Evolutionary conservation across 495 filamentous ascomycete species (phyloP), one percentile per base, ranked within the genome.

Genomic region (Cenococcum geophilum): DNA sequence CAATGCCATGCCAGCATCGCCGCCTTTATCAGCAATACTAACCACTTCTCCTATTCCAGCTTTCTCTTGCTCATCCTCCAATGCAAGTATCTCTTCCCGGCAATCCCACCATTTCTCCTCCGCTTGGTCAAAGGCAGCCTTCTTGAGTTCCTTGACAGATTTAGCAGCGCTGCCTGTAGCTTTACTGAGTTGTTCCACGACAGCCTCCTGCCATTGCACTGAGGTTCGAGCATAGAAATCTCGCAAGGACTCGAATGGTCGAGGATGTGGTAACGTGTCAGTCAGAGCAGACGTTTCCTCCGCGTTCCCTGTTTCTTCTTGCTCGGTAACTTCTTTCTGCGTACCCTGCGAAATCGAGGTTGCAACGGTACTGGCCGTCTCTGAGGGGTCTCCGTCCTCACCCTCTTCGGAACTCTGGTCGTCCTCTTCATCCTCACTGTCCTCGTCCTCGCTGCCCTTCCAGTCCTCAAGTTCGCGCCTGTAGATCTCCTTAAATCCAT

Each of bases 41-140:
- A 98, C 89, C 25, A 98, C 88, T 75, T 98, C 93, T 6, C 91
- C 88, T 75, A 97, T 97, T 18, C 93, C 93, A 27, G 92, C 89
- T 42, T 88, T 91, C 75, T 96, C 91, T 73, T 97, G 92, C 75
- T 96, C 92, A 75, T 97, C 92, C 75, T 98, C 93, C 64, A 97
- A 77, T 8, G 85, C 88, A 60, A 85, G 87, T 62, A 98, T 88
- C 75, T 98, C 93, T 74, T 98, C 93, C 66, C 93, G 80, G 71
- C 89, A 92, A 77, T 96, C 93, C 93, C 93, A 98, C 93, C 93
- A 98, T 70, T 92, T 96, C 72, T 89, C 89, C 76, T 98, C 93
- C 45, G 90, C 90, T 59, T 86, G 78, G 64, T 88, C 84, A 71
- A 97, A 98, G 1, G 92, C 93, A 52, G 82, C 83, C 63, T 91